Percentiles rank a stretch among this genome's conserved stretches.
phyloP scores from a whole-genome alignment of 225 moss, liverwort and hornwort species.

The Polytrichum formosum region DNA sequence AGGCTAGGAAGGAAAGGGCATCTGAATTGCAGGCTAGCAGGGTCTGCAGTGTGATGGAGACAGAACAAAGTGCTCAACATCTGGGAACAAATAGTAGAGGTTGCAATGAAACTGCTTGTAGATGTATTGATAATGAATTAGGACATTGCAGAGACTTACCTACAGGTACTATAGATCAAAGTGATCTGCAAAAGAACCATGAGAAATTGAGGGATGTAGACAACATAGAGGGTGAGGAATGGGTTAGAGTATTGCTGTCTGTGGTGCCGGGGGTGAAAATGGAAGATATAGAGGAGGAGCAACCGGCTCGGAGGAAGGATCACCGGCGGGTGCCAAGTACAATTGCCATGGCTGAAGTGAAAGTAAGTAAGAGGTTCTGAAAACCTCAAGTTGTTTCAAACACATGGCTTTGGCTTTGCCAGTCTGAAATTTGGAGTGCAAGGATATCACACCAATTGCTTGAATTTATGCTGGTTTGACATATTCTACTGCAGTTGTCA shows the following conservation, averaged over 20 bases:
- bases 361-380: constrained; percentile 53
- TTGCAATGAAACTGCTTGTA: constrained; percentile 18
- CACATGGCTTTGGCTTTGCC: neutral
- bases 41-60: constrained; percentile 22
- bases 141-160: constrained; percentile 30
- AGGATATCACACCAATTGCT: too few species aligned
- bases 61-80: constrained; percentile 25
- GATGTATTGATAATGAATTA: constrained; percentile 34
- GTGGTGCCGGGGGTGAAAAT: constrained; percentile 94
- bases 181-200: constrained; percentile 18
- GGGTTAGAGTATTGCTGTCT: constrained; percentile 86
- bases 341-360: constrained; percentile 96
- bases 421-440: too few species aligned
- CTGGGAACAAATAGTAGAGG: constrained; percentile 8
- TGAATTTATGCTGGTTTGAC: too few species aligned
- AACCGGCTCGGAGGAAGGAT: constrained; percentile 68
- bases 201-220: constrained; percentile 33
- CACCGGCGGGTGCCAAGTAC: constrained; percentile 94
- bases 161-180: constrained; percentile 26
- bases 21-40: constrained; percentile 20
- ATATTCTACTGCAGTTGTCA: too few species aligned
- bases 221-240: constrained; percentile 48
- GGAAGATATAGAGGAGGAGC: constrained; percentile 93
- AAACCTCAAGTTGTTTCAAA: neutral
- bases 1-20: constrained; percentile 34